Percentiles rank a stretch among this genome's conserved stretches.
phyloP scores from a whole-genome alignment of 2,329 filamentous ascomycete genomes.

The Diaporthe humulicola region DNA sequence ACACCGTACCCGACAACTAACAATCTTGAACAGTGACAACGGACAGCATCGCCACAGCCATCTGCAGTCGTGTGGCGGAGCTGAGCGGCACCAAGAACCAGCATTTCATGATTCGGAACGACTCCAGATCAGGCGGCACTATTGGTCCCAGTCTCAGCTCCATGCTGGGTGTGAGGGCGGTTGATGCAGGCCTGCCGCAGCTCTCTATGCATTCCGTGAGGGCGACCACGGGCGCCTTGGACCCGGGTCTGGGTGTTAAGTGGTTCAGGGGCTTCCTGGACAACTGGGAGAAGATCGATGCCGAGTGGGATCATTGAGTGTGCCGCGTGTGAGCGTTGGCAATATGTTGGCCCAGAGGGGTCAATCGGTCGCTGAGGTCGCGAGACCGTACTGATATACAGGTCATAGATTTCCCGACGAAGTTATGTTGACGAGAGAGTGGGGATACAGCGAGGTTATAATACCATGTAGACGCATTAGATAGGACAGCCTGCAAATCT shows the following conservation, averaged over 20 bases:
- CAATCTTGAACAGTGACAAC: constrained; percentile 75
- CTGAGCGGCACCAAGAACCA: constrained; percentile 80
- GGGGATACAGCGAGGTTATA: background rate
- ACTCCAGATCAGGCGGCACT: constrained; percentile 89
- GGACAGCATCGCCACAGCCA: constrained; percentile 85
- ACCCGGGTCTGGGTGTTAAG: constrained; percentile 89
- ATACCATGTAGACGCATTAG: constrained; percentile 19
- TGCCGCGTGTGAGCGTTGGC: background rate
- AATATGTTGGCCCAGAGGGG: background rate
- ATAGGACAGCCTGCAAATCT: background rate
- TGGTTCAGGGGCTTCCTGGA: constrained; percentile 93
- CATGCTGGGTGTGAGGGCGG: constrained; percentile 83
- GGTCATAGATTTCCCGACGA: background rate
- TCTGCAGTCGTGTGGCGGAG: constrained; percentile 84
- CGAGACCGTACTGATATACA: background rate
- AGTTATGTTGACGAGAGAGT: background rate
- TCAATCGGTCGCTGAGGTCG: background rate
- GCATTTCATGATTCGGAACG: constrained; percentile 95
- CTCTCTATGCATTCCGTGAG: constrained; percentile 94
- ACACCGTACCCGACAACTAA: background rate
- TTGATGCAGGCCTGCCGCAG: constrained; percentile 92
- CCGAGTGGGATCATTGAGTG: constrained; percentile 72
- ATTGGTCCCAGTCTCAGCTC: constrained; percentile 93
- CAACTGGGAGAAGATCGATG: constrained; percentile 86
- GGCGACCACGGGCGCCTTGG: constrained; percentile 86